Base-by-base conservation (phyloP, 495 filamentous ascomycete species). In the Rhypophila decipiens region DNA sequence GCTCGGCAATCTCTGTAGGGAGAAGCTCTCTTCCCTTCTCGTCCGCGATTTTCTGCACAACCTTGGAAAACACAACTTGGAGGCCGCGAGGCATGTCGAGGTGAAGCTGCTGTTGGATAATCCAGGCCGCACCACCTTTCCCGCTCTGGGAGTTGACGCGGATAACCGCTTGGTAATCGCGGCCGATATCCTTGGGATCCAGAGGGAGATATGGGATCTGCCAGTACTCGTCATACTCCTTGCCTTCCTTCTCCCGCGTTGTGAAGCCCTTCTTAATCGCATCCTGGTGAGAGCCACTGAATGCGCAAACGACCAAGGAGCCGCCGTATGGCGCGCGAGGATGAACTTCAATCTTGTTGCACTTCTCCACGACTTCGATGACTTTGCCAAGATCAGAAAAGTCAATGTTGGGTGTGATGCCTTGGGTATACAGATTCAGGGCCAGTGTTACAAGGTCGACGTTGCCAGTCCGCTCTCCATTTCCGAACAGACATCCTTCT, bases 211-310 rank as follows among this genome's bases (percentile, higher is more conserved):
- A 98, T 2, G 91, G 93, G 39, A 98, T 44, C 49, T 77, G 68
- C 79, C 78, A 83, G 39, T 75, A 61, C 46, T 80, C 77, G 19
- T 90, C 79, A 45, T 81, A 71, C 5, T 67, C 70, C 42, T 77
- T 75, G 29, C 73, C 76, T 0, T 70, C 63, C 24, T 75, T 65
- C 60, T 90, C 74, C 38, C 91, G 83, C 20, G 72, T 59, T 52
- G 83, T 76, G 73, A 97, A 96, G 11, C 93, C 91, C 72, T 97
- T 97, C 72, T 95, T 95, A 70, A 98, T 96, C 31, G 93, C 93
- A 57, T 97, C 93, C 70, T 98, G 90, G 64, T 96, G 91, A 22
- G 86, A 89, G 37, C 90, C 89, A 58, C 83, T 87, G 71, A 95
- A 95, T 15, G 88, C 87, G 62, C 83, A 90, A 34, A 89, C 85